Base-by-base conservation (phyloP, 2,329 filamentous ascomycete species). In the Penicillium psychrosexuale region DNA sequence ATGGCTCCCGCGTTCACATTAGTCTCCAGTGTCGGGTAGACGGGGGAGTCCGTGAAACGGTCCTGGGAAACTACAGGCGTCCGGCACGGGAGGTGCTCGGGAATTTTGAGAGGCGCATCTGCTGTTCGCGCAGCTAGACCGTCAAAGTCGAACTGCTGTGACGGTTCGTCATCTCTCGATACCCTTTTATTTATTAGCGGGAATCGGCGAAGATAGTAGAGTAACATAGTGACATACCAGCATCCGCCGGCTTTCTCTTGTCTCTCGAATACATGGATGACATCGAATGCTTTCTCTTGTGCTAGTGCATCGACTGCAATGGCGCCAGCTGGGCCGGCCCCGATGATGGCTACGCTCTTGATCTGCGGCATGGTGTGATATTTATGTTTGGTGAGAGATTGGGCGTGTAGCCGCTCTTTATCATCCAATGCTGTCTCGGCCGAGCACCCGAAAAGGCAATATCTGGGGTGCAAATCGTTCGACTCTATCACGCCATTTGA, bases 1-100 rank as follows among this genome's bases (percentile, higher is more conserved):
- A 88, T 88, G 0, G 82, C 75, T 2, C 78, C 64, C 6, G 75
- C 74, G 58, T 82, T 79, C 40, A 88, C 81, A 59, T 88, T 88
- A 3, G 84, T 88, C 64, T 88, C 83, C n/a, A 88, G 71, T 19
- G 81, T 80, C 0, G 83, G 82, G 60, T 87, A 87, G 17, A 87
- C 76, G 0, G 82, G 81, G 0, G 83, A 83, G 56, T 86, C 83
- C 12, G 75, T 70, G 62, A 81, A 84, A 2, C 83, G 79, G 17
- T 78, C 75, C 53, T 77, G 75, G 1, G 66, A 55, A 12, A 72
- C 67, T 38, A 73, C 75, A 0, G 78, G 74, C 0, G 75, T 74
- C 49, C 74, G 69, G 0, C 78, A 72, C 3, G 83, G 84, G 0
- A 85, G 68, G 0, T 61, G 56, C 2, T 69, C 53, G 0, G 83